Conservation (phyloP, 352 stramenopile species). For the Pythium chondricola region DNA sequence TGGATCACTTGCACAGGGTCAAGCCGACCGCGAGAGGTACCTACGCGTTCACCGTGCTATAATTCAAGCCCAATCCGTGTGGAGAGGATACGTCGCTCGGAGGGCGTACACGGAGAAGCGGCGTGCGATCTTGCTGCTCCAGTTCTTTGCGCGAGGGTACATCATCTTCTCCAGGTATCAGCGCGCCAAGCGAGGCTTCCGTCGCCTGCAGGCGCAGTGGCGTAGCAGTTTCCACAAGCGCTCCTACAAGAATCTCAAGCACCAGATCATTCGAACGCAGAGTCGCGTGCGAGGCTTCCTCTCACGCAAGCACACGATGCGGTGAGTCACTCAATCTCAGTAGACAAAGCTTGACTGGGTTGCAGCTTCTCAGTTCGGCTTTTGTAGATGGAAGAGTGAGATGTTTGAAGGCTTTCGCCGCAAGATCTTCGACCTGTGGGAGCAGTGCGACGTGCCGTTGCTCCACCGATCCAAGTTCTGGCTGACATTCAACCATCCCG, state of each 20-base stretch:
- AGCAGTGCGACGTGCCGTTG: slow-evolving; percentile 53
- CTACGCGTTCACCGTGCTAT: slow-evolving; percentile 25
- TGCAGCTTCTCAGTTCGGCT: background rate
- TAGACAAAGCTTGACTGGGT: too few relatives aligned
- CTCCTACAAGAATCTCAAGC: slow-evolving; percentile 55
- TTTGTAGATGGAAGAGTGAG: slow-evolving; percentile 46
- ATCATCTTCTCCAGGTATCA: slow-evolving; percentile 38
- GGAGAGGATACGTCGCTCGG: slow-evolving; percentile 27
- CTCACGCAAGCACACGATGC: slow-evolving; percentile 51
- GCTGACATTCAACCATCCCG: slow-evolving; percentile 60
- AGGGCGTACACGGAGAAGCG: slow-evolving; percentile 18
- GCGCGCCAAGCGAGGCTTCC: slow-evolving; percentile 38
- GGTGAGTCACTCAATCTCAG: slow-evolving; percentile 20
- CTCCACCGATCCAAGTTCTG: slow-evolving; percentile 80
- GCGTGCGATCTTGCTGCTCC: slow-evolving; percentile 8
- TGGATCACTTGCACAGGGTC: too few relatives aligned
- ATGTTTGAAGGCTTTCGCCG: slow-evolving; percentile 46
- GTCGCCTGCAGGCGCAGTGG: slow-evolving; percentile 59
- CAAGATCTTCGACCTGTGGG: slow-evolving; percentile 70
- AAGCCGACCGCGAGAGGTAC: slow-evolving; percentile 24
- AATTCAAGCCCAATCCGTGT: slow-evolving; percentile 38
- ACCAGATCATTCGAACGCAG: slow-evolving; percentile 56
- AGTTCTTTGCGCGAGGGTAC: slow-evolving; percentile 48
- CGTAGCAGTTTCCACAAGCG: slow-evolving; percentile 55
- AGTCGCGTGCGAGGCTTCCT: slow-evolving; percentile 52